Evolutionary conservation across 148 eudicot genomes (phyloP).

Genomic region (Spergularia marina): DNA sequence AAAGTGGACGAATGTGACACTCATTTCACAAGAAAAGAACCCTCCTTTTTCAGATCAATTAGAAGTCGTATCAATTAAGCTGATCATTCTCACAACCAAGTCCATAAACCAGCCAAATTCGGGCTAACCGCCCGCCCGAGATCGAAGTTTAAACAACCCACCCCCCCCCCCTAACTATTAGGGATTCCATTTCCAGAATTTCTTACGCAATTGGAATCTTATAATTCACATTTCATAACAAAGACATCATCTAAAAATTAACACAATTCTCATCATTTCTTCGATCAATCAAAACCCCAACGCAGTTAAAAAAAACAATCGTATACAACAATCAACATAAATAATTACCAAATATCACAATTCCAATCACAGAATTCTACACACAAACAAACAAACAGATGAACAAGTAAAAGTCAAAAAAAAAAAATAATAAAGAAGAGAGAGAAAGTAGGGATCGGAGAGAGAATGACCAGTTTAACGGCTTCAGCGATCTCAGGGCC

Average conservation of each 20-base stretch:
- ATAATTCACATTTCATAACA: neutral
- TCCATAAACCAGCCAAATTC: too few species aligned
- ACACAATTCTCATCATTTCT: neutral
- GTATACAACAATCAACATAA: neutral
- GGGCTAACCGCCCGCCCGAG: too few species aligned
- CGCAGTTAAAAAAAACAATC: neutral
- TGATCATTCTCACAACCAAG: too few species aligned
- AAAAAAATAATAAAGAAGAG: neutral
- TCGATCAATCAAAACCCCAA: neutral
- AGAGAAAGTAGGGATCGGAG: too few species aligned
- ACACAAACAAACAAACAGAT: neutral
- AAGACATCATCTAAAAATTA: neutral
- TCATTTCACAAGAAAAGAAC: too few species aligned
- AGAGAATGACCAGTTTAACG: constrained; percentile 61
- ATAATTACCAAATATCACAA: neutral
- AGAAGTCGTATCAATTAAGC: too few species aligned
- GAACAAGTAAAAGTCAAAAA: neutral
- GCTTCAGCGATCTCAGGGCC: constrained; percentile 97
- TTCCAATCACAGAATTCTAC: neutral
- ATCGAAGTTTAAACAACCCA: too few species aligned
- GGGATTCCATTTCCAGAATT: too few species aligned
- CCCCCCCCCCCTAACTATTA: too few species aligned
- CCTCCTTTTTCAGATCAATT: too few species aligned
- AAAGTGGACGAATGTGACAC: too few species aligned
- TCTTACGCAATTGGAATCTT: neutral